Conservation (phyloP, 2,329 filamentous ascomycete genomes). For the Epichloe amarillans region DNA sequence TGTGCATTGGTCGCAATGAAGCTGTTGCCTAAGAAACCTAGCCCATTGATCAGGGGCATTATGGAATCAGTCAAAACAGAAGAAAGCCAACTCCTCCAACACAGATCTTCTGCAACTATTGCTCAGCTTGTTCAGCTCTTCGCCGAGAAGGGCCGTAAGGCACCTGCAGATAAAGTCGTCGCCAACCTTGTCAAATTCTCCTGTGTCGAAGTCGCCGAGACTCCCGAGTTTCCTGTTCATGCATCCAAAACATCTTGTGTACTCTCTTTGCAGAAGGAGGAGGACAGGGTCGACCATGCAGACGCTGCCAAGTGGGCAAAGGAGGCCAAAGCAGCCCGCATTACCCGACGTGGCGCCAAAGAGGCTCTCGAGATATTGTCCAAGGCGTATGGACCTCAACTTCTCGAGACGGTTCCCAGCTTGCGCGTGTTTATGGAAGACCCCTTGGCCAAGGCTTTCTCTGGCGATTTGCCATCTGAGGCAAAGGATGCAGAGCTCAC, state of each 20-base stretch:
- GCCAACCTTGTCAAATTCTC: slow-evolving; percentile 94
- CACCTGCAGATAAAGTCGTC: slow-evolving; percentile 89
- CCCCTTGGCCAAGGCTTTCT: slow-evolving; percentile 64
- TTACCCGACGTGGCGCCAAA: slow-evolving; percentile 86
- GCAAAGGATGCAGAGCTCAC: slow-evolving; percentile 60
- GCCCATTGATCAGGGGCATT: slow-evolving; percentile 82
- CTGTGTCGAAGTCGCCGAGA: slow-evolving; percentile 94
- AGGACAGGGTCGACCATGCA: slow-evolving; percentile 83
- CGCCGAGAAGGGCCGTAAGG: slow-evolving; percentile 63
- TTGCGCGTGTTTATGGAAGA: slow-evolving; percentile 69
- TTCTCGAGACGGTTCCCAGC: slow-evolving; percentile 77
- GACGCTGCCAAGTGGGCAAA: slow-evolving; percentile 82
- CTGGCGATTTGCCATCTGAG: slow-evolving; percentile 54
- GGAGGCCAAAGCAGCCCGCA: slow-evolving; percentile 77
- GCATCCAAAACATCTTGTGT: slow-evolving; percentile 66
- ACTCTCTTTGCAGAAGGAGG: slow-evolving; percentile 89
- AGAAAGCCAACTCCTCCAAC: slow-evolving; percentile 79
- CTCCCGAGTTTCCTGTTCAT: slow-evolving; percentile 84
- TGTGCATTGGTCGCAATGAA: slow-evolving; percentile 81
- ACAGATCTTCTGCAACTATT: slow-evolving; percentile 73
- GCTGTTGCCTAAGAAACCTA: slow-evolving; percentile 83
- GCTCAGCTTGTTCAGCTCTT: slow-evolving; percentile 78
- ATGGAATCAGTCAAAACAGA: slow-evolving; percentile 98
- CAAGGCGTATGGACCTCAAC: slow-evolving; percentile 58
- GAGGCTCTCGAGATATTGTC: slow-evolving; percentile 85